Percentiles rank a stretch among this genome's conserved stretches.
phyloP scores from a whole-genome alignment of 106 monocot genomes.

The Dioscorea alata region DNA sequence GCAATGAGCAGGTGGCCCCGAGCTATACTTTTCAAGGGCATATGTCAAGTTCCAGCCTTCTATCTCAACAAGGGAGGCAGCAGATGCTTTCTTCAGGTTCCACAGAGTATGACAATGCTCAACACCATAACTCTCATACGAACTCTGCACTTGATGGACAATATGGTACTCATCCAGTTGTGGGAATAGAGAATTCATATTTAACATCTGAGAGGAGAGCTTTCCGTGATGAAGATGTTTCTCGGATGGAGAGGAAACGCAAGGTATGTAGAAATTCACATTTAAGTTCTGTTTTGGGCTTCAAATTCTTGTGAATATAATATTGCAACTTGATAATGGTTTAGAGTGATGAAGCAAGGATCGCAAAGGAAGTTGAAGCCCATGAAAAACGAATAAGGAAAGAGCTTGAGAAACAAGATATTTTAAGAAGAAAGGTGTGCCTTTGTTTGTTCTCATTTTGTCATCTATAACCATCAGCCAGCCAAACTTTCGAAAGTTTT shows the following conservation, averaged over 20 bases:
- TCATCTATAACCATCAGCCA: no score
- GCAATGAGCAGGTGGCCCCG: conserved; percentile 46
- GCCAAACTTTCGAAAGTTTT: neutral
- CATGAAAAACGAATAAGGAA: conserved; percentile 85
- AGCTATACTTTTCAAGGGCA: conserved; percentile 69
- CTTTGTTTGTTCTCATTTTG: conserved; percentile 1
- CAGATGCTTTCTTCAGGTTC: conserved; percentile 42
- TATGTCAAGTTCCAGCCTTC: conserved; percentile 23
- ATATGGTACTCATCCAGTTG: conserved; percentile 30
- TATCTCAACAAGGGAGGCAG: conserved; percentile 42
- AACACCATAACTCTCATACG: conserved; percentile 26
- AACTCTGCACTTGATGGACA: conserved; percentile 38
- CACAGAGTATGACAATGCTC: conserved; percentile 49
- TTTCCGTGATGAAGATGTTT: conserved; percentile 52
- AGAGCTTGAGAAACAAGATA: conserved; percentile 95
- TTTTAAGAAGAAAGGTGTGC: conserved; percentile 83
- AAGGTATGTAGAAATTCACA: conserved; percentile 43
- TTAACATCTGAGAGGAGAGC: conserved; percentile 42
- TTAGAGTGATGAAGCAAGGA: conserved; percentile 84
- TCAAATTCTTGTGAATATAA: no score
- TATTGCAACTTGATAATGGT: neutral
- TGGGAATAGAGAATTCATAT: conserved; percentile 44
- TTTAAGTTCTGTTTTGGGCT: no score
- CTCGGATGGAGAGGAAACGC: conserved; percentile 66
- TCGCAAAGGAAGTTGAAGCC: conserved; percentile 97